A percentile compares a stretch with the other conserved stretches of the same genome.
Evolutionary conservation across 345 rosid species (phyloP).

Genomic region (Hibiscus trionum): DNA sequence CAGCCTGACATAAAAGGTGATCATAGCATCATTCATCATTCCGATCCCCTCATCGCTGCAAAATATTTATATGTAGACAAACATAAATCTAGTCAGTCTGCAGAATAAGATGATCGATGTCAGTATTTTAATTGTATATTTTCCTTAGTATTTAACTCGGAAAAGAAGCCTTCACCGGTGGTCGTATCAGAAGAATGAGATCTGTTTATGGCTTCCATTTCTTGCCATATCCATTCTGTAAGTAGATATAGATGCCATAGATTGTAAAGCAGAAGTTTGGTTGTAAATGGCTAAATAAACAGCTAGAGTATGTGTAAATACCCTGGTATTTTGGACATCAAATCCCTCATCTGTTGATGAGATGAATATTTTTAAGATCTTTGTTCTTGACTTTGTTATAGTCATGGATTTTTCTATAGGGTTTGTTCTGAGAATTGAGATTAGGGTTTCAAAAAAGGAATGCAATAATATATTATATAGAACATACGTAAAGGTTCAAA

Average conservation of each 20-base stretch:
- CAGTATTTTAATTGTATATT: constrained; percentile 11
- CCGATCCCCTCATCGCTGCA: background rate
- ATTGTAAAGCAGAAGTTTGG: constrained; percentile 13
- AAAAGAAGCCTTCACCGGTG: background rate
- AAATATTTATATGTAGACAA: constrained; percentile 23
- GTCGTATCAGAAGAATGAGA: constrained; percentile 5
- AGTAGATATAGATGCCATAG: background rate
- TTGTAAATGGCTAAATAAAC: constrained; percentile 11
- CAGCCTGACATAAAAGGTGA: constrained; percentile 27
- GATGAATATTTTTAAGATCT: too few species aligned
- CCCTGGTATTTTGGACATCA: background rate
- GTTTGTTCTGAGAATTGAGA: too few species aligned
- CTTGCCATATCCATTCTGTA: background rate
- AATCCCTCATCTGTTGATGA: background rate
- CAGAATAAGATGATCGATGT: constrained; percentile 19
- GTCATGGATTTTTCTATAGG: too few species aligned
- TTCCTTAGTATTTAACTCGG: background rate
- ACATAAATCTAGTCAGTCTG: constrained; percentile 6
- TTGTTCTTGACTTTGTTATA: too few species aligned
- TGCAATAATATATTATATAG: too few species aligned
- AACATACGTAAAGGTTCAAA: too few species aligned
- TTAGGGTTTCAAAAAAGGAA: too few species aligned
- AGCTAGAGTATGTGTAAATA: background rate
- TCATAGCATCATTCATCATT: constrained; percentile 10
- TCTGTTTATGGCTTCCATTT: background rate